These are phyloP conservation scores for Gnaphalium uliginosum DNA, from an alignment of 129 eudicot species.

Conservation along the genomic window DNA sequence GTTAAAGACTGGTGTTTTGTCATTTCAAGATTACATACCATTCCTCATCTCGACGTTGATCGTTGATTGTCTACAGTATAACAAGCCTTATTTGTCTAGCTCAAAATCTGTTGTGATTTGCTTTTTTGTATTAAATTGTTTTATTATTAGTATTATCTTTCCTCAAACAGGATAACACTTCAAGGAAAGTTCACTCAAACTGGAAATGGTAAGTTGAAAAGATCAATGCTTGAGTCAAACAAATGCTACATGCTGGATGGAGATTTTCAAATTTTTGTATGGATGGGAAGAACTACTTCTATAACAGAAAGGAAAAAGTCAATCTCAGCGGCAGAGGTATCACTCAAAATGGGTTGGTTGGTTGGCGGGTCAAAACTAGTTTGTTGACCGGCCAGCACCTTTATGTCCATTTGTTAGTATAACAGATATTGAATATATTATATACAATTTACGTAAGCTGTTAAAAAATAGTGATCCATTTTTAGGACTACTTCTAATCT, in stretches of 20 bases:
- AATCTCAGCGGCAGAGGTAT: slow-evolving; percentile 57
- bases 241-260: slow-evolving; percentile 69
- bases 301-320: slow-evolving; percentile 59
- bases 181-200: slow-evolving; percentile 52
- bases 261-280: slow-evolving; percentile 51
- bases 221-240: slow-evolving; percentile 50
- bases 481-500: not conserved
- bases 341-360: not conserved
- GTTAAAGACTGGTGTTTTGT: not conserved
- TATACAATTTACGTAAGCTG: not conserved
- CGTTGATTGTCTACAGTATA: not conserved
- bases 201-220: slow-evolving; percentile 44
- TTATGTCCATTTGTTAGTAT: not conserved
- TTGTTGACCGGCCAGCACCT: not conserved
- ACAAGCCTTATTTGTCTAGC: not conserved
- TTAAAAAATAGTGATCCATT: not conserved
- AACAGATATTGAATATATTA: not conserved
- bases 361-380: not conserved
- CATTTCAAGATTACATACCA: not conserved
- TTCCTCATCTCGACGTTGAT: not conserved
- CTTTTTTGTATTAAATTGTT: not conserved
- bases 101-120: slow-evolving; percentile 10
- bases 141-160: not conserved
- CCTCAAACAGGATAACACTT: slow-evolving; percentile 42
- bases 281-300: slow-evolving; percentile 74